Percentiles rank a stretch among this genome's conserved stretches.
phyloP scores from a whole-genome alignment of 73 alveolate species.

The Breviolum minutum region DNA sequence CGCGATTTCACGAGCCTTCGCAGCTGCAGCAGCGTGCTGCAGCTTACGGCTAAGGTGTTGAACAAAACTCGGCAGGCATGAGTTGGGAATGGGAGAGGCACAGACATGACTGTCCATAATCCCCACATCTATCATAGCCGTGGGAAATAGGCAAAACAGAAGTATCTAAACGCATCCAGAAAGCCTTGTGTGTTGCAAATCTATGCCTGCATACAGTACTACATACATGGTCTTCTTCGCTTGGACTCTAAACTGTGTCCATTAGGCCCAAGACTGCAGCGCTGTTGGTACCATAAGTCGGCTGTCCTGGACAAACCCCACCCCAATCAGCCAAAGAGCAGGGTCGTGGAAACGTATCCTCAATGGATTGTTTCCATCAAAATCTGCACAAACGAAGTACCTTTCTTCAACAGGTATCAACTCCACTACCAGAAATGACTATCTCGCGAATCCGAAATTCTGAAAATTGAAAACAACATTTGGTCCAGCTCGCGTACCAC shows the following conservation, averaged over 20 bases:
- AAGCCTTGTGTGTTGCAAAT: too few species aligned
- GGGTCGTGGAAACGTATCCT: too few species aligned
- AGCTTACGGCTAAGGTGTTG: constrained; percentile 30
- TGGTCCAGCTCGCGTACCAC: constrained; percentile 51
- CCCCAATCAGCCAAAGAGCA: too few species aligned
- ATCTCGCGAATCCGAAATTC: background rate
- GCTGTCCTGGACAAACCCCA: constrained; percentile 22
- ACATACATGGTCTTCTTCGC: too few species aligned
- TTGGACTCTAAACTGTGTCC: too few species aligned
- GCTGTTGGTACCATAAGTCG: constrained; percentile 53
- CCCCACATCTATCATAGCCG: too few species aligned
- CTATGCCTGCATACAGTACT: too few species aligned
- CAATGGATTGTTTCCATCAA: background rate
- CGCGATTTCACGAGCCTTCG: background rate
- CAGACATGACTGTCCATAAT: too few species aligned
- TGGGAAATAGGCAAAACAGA: too few species aligned
- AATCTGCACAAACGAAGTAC: background rate
- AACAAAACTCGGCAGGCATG: constrained; percentile 2
- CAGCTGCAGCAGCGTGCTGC: background rate
- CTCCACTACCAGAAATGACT: background rate
- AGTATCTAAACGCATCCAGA: too few species aligned
- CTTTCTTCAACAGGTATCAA: background rate
- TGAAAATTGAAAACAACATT: background rate
- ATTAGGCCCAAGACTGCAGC: constrained; percentile 2
- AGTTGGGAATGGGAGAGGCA: background rate